phyloP scores from a whole-genome alignment of 2,329 filamentous ascomycete species.

The Venturia asperata region DNA sequence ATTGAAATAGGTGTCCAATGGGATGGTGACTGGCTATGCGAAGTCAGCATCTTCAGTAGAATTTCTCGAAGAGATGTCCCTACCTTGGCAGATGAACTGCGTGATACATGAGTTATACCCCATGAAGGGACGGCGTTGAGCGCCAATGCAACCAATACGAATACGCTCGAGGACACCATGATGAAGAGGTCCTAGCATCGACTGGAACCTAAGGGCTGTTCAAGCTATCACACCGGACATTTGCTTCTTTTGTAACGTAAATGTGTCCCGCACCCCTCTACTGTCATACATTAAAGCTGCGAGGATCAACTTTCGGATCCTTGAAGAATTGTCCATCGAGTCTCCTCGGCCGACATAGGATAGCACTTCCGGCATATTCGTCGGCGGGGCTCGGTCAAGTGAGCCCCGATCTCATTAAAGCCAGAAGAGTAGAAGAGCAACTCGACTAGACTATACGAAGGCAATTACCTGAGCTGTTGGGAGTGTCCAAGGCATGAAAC shows the following conservation, averaged over 20 bases:
- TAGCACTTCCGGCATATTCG: not conserved
- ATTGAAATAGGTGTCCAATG: constrained; percentile 37
- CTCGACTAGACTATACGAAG: not conserved
- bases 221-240: not conserved
- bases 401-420: not conserved
- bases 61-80: not conserved
- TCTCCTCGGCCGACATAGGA: not conserved
- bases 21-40: constrained; percentile 23
- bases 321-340: not conserved
- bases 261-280: not conserved
- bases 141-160: not conserved
- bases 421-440: not conserved
- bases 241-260: not conserved
- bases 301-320: not conserved
- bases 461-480: too few species aligned
- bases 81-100: not conserved
- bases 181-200: not conserved
- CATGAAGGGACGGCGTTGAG: not conserved
- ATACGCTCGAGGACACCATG: not conserved
- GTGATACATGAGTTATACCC: not conserved
- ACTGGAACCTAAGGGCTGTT: not conserved
- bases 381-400: not conserved
- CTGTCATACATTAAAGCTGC: not conserved
- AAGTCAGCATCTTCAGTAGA: not conserved
- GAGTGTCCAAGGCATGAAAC: too few species aligned